Base-by-base conservation (phyloP, 1,284 basidiomycete genomes). In the Ustilago esculenta region DNA sequence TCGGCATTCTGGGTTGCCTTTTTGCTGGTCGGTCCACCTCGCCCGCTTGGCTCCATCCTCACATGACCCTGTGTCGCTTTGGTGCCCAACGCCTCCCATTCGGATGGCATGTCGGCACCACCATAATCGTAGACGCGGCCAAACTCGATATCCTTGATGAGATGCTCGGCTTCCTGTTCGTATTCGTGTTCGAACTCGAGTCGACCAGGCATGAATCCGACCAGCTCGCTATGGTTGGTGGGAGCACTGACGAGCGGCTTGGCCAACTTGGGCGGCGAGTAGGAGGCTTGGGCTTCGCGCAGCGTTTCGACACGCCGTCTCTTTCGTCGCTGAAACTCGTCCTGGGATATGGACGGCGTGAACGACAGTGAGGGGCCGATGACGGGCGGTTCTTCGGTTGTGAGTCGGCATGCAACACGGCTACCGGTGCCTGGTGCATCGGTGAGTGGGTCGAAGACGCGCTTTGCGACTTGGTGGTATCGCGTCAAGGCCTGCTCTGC, bases 181-280 rank as follows among this genome's bases (percentile, higher is more conserved):
- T 93, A 85, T 83, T 98, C 96, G 73, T 93, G 91, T 81, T 98
- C 96, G 81, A 98, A 98, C 82, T 98, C 95, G 44, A 98, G 86
- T 39, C 96, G 90, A 17, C 95, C 95, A 7, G 95, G 95, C 83
- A 98, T 91, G 84, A 91, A 98, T 0, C 91, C 92, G 11, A 89
- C 89, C 36, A 98, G 87, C 84, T 98, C 96, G 50, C 74, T 77
- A 83, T 98, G 96, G 25, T 94, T 90, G 2, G 91, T 93, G 4
- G 95, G 95, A 0, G 90, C 89, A 9, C 94, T 97, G n/a, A 91
- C 92, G 7, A 95, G 90, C 5, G 89, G 87, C 76, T 93, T 91
- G 45, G 64, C 64, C 12, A 66, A 60, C 21, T 76, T 77, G 41
- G 73, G 71, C 27, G 75, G 72, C 11, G 67, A 69, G 50, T 72